Base-by-base conservation (phyloP, 2,329 filamentous ascomycete species). In the Iodosphaeria phyllophila region DNA sequence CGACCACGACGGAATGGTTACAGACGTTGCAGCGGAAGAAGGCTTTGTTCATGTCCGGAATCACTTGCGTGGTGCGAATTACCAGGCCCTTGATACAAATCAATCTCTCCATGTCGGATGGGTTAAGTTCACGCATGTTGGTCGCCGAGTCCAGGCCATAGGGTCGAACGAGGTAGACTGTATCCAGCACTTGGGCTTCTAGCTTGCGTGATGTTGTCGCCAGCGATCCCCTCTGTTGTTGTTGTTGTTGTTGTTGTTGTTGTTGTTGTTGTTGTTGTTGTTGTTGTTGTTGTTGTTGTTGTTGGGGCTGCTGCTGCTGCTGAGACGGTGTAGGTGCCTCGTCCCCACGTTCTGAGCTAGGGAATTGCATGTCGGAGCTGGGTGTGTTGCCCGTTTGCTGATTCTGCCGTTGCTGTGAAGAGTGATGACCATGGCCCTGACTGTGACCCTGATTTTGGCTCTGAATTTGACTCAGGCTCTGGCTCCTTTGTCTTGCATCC, bases 21-120 rank as follows among this genome's bases (percentile, higher is more conserved):
- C 89, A 98, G 14, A 86, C 70, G 30, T 82, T 79, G 54, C 89
- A 98, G 34, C 80, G 77, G 67, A 98, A 98, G 54, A 92, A 93
- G 1, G 89, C 89, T 45, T 92, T 80, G 53, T 91, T 93, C 91
- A 98, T 98, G 41, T 98, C 89, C 1, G 89, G 89, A 35, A 98
- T 95, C 35, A 98, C 79, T 1, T 89, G 83, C 0, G 89, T 95
- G 3, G 89, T 78, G 32, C 89, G 74, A 41, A 98, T 98, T 31
- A 98, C 89, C 10, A 98, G 62, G 22, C 89, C 89, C 52, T 95
- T 98, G 51, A 98, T 74, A 35, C 75, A 80, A 35, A 98, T 75
- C 35, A 98, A 66, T 44, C 91, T 91, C 51, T 98, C 91, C 68
- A 95, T 92, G 43, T 95, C 75, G 28, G 77, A 77, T 4, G 89